Base-by-base conservation (phyloP, 805 yeast genomes). In the Candida stauntonica region DNA sequence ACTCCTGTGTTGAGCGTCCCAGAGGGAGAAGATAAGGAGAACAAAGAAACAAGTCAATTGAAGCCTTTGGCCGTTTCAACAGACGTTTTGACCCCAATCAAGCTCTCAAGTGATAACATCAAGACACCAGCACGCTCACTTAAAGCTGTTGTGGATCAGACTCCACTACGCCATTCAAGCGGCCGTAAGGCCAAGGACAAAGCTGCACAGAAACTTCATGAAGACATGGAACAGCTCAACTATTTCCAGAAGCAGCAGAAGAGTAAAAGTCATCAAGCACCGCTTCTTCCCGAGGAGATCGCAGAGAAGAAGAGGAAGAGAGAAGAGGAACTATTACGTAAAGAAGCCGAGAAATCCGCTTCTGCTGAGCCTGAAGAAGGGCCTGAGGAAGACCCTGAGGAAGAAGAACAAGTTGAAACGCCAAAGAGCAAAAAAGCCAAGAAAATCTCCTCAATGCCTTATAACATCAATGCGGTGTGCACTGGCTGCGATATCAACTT, bases 161-260 rank as follows among this genome's bases (percentile, higher is more conserved):
- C 33, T 13, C 38, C 48, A 8, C 15, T 36, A 3, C 51, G 56
- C 12, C 37, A 43, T 5, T 31, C 51, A n/a, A 50, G 47, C 45
- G 55, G 71, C 2, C 58, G 85, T 35, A 72, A 74, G 29, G 94
- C 95, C 1, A 79, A 80, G 32, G 68, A 70, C 28, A 75, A 70
- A 50, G 94, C 94, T 0, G 79, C 79, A 1, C 62, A 64, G 41
- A 79, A 77, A 53, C 62, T 86, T 13, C 91, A 81, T 50, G 71
- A 72, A 9, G 77, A 80, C 55, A 83, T 86, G 70, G 74, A 73
- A 41, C 81, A 81, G 33, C 67, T 85, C 46, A 82, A 81, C 51
- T 69, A 67, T 35, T 85, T 74, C 52, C 81, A 79, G 44, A 69
- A 75, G 45, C 77, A 75, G 48, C 67, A 70, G 19, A 64, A 68